Evolutionary conservation across 495 filamentous ascomycete genomes (phyloP), one percentile per base, ranked within the genome.

Genomic region (Xylaria intraflava): DNA sequence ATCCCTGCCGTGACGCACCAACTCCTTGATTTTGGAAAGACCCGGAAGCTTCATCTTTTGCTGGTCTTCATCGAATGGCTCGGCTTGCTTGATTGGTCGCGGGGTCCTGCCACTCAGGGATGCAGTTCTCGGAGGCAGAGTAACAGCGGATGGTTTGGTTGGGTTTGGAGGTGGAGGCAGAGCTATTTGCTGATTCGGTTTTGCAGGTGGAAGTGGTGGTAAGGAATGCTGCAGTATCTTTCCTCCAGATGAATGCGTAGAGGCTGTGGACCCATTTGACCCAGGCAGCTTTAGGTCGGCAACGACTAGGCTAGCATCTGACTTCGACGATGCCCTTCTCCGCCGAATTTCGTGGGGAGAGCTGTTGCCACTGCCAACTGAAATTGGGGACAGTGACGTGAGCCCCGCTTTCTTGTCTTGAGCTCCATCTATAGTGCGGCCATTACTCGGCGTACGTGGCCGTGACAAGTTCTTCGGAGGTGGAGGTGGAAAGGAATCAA

Each of bases 191-290:
- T 29, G 16, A 49, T n/a, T 29, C 51, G 50, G 12, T 35, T 31
- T 33, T 4, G 38, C 12, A 52, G 49, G 49, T 26, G 26, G 48
- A 51, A 52, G 48, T 40, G 57, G 59, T 33, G 45, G 51, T 24
- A 30, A 3, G 38, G 55, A 60, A 44, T 53, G 51, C 46, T 51
- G 41, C 24, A 55, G 58, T 31, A 53, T 17, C 33, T 56, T 30
- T 49, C 23, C 19, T 44, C 46, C 19, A 38, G 58, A 49, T 51
- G 57, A 38, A 41, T 57, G 24, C 36, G 62, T 58, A 56, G 65
- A 55, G 53, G 70, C 71, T 22, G 73, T 78, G 17, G 73, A 76
- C 19, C 73, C 73, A 59, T 76, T 65, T 26, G 72, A 75, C 38
- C 46, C 55, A 29, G 65, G 62, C 26, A 78, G 57, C 50, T 70